Evolutionary conservation across 1,139 yeast genomes (phyloP).

Genomic region (Yamadazyma songkhlaensis): DNA sequence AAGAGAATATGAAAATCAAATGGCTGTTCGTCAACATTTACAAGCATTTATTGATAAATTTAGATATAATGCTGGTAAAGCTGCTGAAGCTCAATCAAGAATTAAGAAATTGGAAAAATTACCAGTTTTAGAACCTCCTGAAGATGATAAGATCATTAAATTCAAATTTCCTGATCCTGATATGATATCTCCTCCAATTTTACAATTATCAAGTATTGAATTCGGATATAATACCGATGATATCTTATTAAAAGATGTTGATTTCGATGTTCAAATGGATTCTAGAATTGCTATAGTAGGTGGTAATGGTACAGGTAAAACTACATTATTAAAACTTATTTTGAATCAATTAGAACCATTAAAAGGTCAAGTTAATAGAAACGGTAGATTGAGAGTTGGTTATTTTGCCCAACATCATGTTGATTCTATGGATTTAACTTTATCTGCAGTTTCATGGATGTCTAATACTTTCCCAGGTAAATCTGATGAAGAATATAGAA

Average conservation of each 20-base stretch:
- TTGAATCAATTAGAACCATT: conserved; percentile 75
- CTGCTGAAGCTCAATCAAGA: conserved; percentile 96
- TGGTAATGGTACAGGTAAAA: conserved; percentile 99
- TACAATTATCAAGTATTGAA: conserved; percentile 81
- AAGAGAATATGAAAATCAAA: conserved; percentile 94
- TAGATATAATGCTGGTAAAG: conserved; percentile 95
- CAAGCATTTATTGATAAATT: conserved; percentile 94
- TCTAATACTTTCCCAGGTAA: conserved; percentile 87
- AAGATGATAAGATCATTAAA: conserved; percentile 79
- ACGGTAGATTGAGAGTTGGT: conserved; percentile 87
- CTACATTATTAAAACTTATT: conserved; percentile 82
- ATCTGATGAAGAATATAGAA: conserved; percentile 94
- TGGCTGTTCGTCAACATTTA: conserved; percentile 92
- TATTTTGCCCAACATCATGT: conserved; percentile 99
- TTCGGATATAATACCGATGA: conserved; percentile 77
- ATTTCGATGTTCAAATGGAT: conserved; percentile 86
- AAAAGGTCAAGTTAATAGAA: conserved; percentile 71
- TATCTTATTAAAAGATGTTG: conserved; percentile 68
- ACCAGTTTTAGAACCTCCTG: conserved; percentile 91
- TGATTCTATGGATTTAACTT: conserved; percentile 90
- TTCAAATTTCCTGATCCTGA: conserved; percentile 97
- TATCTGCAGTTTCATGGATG: conserved; percentile 94
- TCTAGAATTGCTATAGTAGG: conserved; percentile 96
- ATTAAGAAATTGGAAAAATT: conserved; percentile 93
- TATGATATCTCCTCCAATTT: conserved; percentile 85